Conservation (phyloP, 345 rosid species). For the Lepidium aucheri region DNA sequence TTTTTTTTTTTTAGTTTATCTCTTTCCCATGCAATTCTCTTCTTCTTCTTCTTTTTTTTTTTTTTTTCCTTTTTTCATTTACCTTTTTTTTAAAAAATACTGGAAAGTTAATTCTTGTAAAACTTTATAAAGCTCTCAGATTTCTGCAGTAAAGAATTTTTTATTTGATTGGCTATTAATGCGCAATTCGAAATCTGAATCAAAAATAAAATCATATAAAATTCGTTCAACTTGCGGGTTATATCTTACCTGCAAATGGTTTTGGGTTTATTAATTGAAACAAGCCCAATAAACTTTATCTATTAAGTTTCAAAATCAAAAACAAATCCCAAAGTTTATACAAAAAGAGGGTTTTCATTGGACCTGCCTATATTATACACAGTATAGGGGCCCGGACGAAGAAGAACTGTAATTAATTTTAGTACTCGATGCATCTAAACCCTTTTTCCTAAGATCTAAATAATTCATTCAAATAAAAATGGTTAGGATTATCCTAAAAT, state of each 20-base stretch:
- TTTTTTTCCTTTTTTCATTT: neutral
- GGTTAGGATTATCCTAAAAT: too few species aligned
- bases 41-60: too few species aligned
- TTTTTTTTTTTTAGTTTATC: neutral
- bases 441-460: too few species aligned
- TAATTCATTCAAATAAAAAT: too few species aligned
- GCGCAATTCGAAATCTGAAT: neutral
- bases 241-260: neutral
- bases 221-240: neutral
- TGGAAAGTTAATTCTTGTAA: neutral
- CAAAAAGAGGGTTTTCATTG: neutral
- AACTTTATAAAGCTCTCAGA: neutral
- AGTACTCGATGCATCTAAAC: too few species aligned
- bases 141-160: neutral
- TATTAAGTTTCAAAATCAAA: neutral
- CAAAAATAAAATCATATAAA: neutral
- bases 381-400: neutral
- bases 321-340: neutral
- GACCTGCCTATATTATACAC: constrained; percentile 1
- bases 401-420: neutral
- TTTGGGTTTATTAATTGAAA: neutral
- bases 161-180: neutral
- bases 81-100: neutral
- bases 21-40: constrained; percentile 3
- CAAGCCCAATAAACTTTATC: neutral